A percentile compares a stretch with the other conserved stretches of the same genome.
Conservation (phyloP, 306 rosid genomes). For the Glycine tomentella region DNA sequence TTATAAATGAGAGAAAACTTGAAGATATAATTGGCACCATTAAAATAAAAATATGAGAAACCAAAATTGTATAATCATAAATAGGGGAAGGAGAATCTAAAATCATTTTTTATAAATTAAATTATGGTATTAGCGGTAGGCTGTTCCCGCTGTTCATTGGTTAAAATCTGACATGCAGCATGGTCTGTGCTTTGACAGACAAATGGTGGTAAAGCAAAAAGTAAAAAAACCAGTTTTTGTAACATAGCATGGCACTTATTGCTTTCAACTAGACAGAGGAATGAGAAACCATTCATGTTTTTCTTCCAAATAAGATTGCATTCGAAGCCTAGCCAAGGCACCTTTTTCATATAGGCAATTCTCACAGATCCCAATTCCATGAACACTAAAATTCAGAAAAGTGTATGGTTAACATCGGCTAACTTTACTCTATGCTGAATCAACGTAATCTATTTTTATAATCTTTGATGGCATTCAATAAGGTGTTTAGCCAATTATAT, state of each 20-base stretch:
- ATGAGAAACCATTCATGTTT: constrained; percentile 25
- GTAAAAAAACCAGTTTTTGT: constrained; percentile 49
- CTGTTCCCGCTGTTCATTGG: constrained; percentile 51
- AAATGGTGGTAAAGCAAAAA: constrained; percentile 58
- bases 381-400: constrained; percentile 37
- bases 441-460: constrained; percentile 22
- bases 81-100: constrained; percentile 40
- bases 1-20: background rate
- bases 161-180: constrained; percentile 56
- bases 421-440: constrained; percentile 41
- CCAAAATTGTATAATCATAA: background rate
- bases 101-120: constrained; percentile 23
- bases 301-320: constrained; percentile 44
- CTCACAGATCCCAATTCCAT: constrained; percentile 44
- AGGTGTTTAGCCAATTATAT: constrained; percentile 46
- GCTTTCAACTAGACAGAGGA: constrained; percentile 43
- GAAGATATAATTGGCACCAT: background rate
- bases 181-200: constrained; percentile 72
- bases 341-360: constrained; percentile 39
- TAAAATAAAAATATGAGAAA: background rate
- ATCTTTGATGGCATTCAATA: constrained; percentile 37
- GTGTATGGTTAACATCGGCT: constrained; percentile 37
- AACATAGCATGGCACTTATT: constrained; percentile 55
- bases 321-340: constrained; percentile 39
- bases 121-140: constrained; percentile 44